Percentiles rank a stretch among this genome's conserved stretches.
Evolutionary conservation across 1,139 yeast genomes (phyloP).

Genomic region (Zygotorulaspora mrakii): DNA sequence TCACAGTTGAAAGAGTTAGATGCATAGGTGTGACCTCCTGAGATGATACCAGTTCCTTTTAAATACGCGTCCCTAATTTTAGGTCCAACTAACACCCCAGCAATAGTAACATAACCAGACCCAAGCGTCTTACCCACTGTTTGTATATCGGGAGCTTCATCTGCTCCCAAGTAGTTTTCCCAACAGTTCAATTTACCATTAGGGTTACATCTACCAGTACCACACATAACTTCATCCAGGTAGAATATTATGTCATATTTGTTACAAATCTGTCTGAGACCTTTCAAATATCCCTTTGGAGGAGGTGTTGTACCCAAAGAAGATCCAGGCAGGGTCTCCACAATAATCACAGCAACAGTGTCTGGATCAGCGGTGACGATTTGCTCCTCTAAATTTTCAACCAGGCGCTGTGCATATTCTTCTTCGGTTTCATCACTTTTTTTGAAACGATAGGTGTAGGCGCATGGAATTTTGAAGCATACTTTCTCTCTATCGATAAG

Average conservation of each 20-base stretch:
- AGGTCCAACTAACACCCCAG: constrained; percentile 57
- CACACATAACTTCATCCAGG: constrained; percentile 66
- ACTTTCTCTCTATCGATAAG: constrained; percentile 39
- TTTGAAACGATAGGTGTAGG: constrained; percentile 49
- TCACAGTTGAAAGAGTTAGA: constrained; percentile 57
- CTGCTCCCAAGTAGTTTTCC: constrained; percentile 47
- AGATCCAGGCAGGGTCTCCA: constrained; percentile 58
- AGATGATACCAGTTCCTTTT: constrained; percentile 43
- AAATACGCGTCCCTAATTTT: constrained; percentile 45
- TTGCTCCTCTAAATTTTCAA: constrained; percentile 47
- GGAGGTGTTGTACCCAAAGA: constrained; percentile 57
- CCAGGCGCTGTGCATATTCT: constrained; percentile 46
- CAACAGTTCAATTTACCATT: constrained; percentile 48
- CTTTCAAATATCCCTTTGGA: constrained; percentile 54
- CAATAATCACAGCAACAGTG: constrained; percentile 50
- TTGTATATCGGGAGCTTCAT: constrained; percentile 56
- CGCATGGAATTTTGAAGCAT: constrained; percentile 38
- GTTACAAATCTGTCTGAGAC: constrained; percentile 50
- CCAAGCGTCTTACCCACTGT: constrained; percentile 65
- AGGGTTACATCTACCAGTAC: constrained; percentile 50
- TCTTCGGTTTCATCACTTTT: constrained; percentile 47
- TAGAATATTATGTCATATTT: constrained; percentile 56
- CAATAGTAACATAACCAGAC: constrained; percentile 59
- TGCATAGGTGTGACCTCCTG: constrained; percentile 61
- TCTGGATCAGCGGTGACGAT: constrained; percentile 50